These are phyloP conservation scores for Fusarium lyarnte DNA, from an alignment of 2,329 filamentous ascomycete genomes.

Conservation along the genomic window DNA sequence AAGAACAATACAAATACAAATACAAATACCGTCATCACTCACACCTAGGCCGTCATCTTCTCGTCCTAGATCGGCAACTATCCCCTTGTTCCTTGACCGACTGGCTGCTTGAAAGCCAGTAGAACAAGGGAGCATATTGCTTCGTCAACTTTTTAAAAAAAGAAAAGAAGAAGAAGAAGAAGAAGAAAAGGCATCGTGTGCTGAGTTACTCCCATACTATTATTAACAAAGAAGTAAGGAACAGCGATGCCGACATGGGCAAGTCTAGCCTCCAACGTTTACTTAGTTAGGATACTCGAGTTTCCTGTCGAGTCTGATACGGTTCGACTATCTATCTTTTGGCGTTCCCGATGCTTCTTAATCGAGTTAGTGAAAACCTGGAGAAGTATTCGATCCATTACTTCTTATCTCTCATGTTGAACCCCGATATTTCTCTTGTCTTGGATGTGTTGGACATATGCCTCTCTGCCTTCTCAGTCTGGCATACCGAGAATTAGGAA, in stretches of 20 bases:
- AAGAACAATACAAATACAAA: neutral
- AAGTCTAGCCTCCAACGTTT: slow-evolving; percentile 1
- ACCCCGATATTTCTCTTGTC: slow-evolving; percentile 13
- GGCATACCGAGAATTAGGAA: slow-evolving; percentile 16
- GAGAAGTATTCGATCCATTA: slow-evolving; percentile 8
- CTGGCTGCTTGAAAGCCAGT: slow-evolving; percentile 2
- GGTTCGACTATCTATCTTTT: slow-evolving; percentile 22
- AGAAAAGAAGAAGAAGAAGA: neutral
- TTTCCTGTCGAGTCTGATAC: neutral
- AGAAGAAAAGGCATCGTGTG: neutral
- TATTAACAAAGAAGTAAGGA: neutral
- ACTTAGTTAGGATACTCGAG: neutral
- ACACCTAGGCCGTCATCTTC: slow-evolving; percentile 23
- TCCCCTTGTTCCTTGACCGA: slow-evolving; percentile 11
- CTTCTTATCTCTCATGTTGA: slow-evolving; percentile 11
- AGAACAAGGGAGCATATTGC: slow-evolving; percentile 20
- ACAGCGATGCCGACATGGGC: slow-evolving; percentile 7
- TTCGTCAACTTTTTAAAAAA: slow-evolving; percentile 23
- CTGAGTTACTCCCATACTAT: no score
- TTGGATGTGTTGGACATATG: slow-evolving; percentile 10
- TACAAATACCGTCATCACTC: slow-evolving; percentile 25
- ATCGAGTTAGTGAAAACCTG: slow-evolving; percentile 27
- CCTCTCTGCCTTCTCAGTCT: slow-evolving; percentile 12
- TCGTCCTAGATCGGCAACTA: slow-evolving; percentile 14
- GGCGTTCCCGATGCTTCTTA: slow-evolving; percentile 10